These are phyloP conservation scores for Astrothelium subdiscretum DNA, from an alignment of 495 filamentous ascomycete genomes.

Conservation along the genomic window DNA sequence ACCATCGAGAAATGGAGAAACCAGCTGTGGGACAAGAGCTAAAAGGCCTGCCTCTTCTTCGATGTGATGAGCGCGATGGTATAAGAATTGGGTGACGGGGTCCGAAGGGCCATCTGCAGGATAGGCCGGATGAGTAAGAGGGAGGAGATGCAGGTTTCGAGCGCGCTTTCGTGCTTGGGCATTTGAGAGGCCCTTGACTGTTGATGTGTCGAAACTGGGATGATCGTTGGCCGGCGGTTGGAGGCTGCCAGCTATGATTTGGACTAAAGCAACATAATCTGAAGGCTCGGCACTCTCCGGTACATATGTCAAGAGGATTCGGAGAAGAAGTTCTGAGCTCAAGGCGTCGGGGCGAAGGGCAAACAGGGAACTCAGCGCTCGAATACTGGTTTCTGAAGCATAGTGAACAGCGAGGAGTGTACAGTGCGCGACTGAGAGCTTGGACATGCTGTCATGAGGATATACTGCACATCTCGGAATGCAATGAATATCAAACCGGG, in stretches of 20 bases:
- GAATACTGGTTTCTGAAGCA: constrained; percentile 46
- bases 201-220: constrained; percentile 41
- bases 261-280: constrained; percentile 49
- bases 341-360: constrained; percentile 47
- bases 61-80: constrained; percentile 63
- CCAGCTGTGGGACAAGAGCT: constrained; percentile 55
- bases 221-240: constrained; percentile 4
- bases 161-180: constrained; percentile 56
- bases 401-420: constrained; percentile 53
- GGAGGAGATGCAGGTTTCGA: constrained; percentile 56
- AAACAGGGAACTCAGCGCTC: constrained; percentile 49
- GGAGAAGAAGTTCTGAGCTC: constrained; percentile 54
- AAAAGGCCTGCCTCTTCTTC: constrained; percentile 71
- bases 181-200: constrained; percentile 51
- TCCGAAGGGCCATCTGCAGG: constrained; percentile 38
- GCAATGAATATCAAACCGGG: too few relatives aligned
- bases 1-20: constrained; percentile 63
- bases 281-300: constrained; percentile 62
- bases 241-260: constrained; percentile 5
- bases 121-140: constrained; percentile 33
- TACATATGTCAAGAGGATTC: constrained; percentile 75
- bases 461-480: too few relatives aligned
- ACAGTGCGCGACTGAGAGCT: constrained; percentile 47
- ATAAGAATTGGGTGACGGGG: constrained; percentile 54
- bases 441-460: not conserved